Base-by-base conservation (phyloP, 2,329 filamentous ascomycete species). In the Aspergillus caelatus region DNA sequence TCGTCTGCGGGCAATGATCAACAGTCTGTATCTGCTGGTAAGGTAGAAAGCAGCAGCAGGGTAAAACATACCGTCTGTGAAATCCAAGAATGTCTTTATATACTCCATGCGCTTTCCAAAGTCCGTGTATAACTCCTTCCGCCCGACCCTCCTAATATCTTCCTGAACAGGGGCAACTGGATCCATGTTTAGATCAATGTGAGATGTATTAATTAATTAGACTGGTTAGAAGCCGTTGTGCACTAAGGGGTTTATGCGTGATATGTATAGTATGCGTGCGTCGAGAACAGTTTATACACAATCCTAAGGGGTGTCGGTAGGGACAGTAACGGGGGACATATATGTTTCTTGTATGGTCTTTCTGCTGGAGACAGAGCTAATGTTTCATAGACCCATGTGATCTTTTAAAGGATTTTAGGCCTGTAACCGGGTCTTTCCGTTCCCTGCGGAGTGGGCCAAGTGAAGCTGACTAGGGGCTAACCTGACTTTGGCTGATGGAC, bases 111-210 rank as follows among this genome's bases (percentile, higher is more conserved):
- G 63, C 48, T 62, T 65, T 28, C 39, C 39, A 21, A 65, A 60
- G 36, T 62, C 61, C 10, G 63, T 65, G 57, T 62, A 65, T n/a
- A 65, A 57, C 23, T 65, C 63, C 57, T 41, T 46, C 57, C 63
- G 63, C 26, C 16, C 32, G 9, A 48, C 63, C 21, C 48, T 53
- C 39, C 39, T 43, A 32, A 65, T 65, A 28, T 60, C 52, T 30
- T 55, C 36, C 39, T 41, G 10, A 28, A 48, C 43, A 50, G 60
- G 50, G 21, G 55, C 34, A 28, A 50, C 43, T 45, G 43, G 32
- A 62, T 43, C 45, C 60, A 58, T 62, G 12, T 26, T 54, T 54
- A 54, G 28, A n/a, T 32, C 30, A 16, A 54, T 19, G 30, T 36
- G 11, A 10, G 28, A 30, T 32, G 14, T 50, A 28, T n/a, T 32